Conservation (phyloP, 495 filamentous ascomycete species). For the Podospora pseudoanserina region DNA sequence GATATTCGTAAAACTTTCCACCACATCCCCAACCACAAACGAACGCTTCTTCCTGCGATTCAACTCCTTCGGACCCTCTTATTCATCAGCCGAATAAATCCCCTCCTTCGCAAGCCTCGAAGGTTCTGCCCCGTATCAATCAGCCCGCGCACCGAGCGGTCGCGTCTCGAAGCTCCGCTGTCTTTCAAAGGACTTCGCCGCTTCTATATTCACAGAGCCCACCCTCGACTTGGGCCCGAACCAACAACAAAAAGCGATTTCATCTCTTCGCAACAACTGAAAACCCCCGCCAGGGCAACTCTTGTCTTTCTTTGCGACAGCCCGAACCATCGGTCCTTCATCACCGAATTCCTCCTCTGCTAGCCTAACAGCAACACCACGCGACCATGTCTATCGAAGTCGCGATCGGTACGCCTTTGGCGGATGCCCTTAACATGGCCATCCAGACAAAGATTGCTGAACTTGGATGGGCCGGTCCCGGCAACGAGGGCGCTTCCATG, state of each 20-base stretch:
- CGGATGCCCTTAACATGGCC: slow-evolving; percentile 69
- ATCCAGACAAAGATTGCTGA: slow-evolving; percentile 95
- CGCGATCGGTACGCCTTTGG: slow-evolving; percentile 69
- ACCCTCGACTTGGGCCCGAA: neutral
- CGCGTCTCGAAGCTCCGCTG: neutral
- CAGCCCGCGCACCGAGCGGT: neutral
- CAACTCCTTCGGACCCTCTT: neutral
- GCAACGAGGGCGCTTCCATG: slow-evolving; percentile 75
- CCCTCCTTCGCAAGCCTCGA: neutral
- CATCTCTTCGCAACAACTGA: neutral
- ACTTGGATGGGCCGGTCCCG: slow-evolving; percentile 81
- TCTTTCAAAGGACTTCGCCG: neutral
- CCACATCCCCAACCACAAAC: slow-evolving; percentile 8
- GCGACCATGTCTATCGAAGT: slow-evolving; percentile 67
- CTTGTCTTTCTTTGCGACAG: neutral
- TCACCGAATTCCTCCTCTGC: neutral
- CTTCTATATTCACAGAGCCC: neutral
- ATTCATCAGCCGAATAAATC: neutral
- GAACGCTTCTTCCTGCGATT: neutral
- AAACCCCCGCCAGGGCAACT: neutral
- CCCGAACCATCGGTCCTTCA: neutral
- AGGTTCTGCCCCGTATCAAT: neutral
- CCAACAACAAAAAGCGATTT: neutral
- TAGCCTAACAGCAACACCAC: neutral
- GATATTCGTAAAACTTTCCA: slow-evolving; percentile 13